Evolutionary conservation across 129 eudicot genomes (phyloP).

Genomic region (Artemisia annua): DNA sequence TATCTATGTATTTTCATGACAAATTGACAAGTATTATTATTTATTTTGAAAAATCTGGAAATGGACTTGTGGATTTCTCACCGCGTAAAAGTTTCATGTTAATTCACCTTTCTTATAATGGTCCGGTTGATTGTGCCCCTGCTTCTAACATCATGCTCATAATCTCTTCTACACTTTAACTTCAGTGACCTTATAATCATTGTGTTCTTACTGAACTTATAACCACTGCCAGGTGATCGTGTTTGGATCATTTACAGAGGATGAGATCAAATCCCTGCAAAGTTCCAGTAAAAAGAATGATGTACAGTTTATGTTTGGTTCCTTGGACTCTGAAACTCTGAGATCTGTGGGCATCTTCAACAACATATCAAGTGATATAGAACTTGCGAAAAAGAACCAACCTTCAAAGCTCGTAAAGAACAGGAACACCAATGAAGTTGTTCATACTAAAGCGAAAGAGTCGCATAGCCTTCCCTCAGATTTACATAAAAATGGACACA

Average conservation of each 20-base stretch:
- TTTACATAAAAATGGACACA: constrained; percentile 37
- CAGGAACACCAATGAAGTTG: constrained; percentile 21
- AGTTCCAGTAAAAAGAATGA: constrained; percentile 41
- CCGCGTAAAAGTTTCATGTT: too few species aligned
- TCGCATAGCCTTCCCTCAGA: constrained; percentile 5
- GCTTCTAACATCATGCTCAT: too few species aligned
- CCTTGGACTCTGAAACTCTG: constrained; percentile 57
- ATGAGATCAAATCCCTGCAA: constrained; percentile 60
- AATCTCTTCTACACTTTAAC: too few species aligned
- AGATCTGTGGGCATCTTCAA: constrained; percentile 55
- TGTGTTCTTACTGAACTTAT: not conserved
- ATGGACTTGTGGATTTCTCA: too few species aligned
- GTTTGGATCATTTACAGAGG: constrained; percentile 86
- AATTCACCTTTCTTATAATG: too few species aligned
- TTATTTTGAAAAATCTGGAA: not conserved
- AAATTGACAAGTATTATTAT: not conserved
- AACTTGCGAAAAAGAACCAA: constrained; percentile 19
- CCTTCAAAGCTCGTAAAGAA: constrained; percentile 30
- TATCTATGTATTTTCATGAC: constrained; percentile 18
- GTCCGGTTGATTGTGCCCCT: too few species aligned
- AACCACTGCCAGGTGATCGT: constrained; percentile 49
- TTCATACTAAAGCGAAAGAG: constrained; percentile 17
- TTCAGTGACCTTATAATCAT: too few species aligned
- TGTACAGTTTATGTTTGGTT: constrained; percentile 58
- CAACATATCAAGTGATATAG: constrained; percentile 27